Conservation (phyloP, 495 filamentous ascomycete species). For the Aspergillus bridgeri region DNA sequence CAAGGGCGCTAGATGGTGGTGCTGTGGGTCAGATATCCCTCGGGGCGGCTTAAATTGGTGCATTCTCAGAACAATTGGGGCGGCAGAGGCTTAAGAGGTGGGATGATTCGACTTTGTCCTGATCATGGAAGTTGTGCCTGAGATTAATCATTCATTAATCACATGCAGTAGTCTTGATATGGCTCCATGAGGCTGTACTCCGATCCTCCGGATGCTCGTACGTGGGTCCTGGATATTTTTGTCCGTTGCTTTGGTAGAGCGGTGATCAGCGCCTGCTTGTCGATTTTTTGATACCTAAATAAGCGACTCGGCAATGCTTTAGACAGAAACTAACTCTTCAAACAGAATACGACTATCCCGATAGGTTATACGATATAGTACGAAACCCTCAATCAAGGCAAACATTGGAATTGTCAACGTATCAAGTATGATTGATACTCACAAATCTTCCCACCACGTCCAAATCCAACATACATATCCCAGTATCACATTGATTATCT, state of each 20-base stretch:
- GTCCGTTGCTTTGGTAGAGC: too few species aligned
- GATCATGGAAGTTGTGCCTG: too few species aligned
- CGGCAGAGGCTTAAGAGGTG: background rate
- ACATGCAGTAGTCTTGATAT: background rate
- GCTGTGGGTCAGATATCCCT: too few species aligned
- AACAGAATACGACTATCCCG: too few species aligned
- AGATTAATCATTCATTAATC: background rate
- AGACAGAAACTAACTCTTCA: too few species aligned
- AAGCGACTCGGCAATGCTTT: background rate
- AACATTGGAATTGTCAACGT: slow-evolving; percentile 25
- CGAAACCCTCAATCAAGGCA: slow-evolving; percentile 28
- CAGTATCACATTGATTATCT: too few species aligned
- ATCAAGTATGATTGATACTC: too few species aligned
- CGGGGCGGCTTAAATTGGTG: background rate
- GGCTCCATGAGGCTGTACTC: background rate
- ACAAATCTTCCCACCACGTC: slow-evolving; percentile 19
- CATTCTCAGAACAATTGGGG: background rate
- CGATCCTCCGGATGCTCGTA: background rate
- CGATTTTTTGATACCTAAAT: background rate
- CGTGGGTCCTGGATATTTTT: too few species aligned
- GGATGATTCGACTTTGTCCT: background rate
- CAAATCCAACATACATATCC: slow-evolving; percentile 31
- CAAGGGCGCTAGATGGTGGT: too few species aligned
- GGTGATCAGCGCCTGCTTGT: too few species aligned
- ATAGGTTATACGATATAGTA: too few species aligned